Conservation (phyloP, 1,284 basidiomycete species). For the Sporisorium sorghi region DNA sequence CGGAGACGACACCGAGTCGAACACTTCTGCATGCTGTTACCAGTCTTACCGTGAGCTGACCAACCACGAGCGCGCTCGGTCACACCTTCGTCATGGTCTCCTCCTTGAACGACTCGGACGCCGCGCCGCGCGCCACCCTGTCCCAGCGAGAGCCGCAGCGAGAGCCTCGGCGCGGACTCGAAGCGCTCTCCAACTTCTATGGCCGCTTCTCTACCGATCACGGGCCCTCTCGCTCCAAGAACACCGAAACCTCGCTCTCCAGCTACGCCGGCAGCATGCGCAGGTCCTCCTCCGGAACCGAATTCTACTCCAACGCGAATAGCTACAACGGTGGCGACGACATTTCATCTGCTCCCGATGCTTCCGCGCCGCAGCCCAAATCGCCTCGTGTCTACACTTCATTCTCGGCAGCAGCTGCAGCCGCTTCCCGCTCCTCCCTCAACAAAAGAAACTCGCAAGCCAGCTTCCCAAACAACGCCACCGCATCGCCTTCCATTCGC, state of each 20-base stretch:
- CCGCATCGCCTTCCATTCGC: slow-evolving; percentile 24
- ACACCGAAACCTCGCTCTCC: slow-evolving; percentile 23
- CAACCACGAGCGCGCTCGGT: background rate
- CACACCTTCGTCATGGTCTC: slow-evolving; percentile 17
- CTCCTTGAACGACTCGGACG: slow-evolving; percentile 14
- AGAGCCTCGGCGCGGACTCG: slow-evolving; percentile 41
- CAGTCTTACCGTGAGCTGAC: too few relatives aligned
- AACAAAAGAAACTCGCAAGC: slow-evolving; percentile 31
- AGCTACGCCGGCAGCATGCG: slow-evolving; percentile 41
- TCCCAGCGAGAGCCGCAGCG: slow-evolving; percentile 35
- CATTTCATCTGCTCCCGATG: background rate
- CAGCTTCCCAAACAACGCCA: slow-evolving; percentile 17
- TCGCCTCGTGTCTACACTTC: slow-evolving; percentile 38
- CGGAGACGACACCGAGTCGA: slow-evolving; percentile 8
- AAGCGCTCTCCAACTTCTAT: slow-evolving; percentile 48
- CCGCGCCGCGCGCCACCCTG: slow-evolving; percentile 14
- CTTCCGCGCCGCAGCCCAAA: slow-evolving; percentile 6
- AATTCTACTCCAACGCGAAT: slow-evolving; percentile 33
- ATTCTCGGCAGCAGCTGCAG: slow-evolving; percentile 44
- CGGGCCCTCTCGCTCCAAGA: slow-evolving; percentile 18
- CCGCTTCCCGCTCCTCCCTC: slow-evolving; percentile 46
- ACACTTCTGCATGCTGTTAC: slow-evolving; percentile 6
- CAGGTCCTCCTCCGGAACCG: slow-evolving; percentile 36
- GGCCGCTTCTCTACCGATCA: slow-evolving; percentile 44
- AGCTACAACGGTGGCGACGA: slow-evolving; percentile 25